Evolutionary conservation across 352 stramenopile genomes (phyloP).

Genomic region (Globisporangium emineosum): DNA sequence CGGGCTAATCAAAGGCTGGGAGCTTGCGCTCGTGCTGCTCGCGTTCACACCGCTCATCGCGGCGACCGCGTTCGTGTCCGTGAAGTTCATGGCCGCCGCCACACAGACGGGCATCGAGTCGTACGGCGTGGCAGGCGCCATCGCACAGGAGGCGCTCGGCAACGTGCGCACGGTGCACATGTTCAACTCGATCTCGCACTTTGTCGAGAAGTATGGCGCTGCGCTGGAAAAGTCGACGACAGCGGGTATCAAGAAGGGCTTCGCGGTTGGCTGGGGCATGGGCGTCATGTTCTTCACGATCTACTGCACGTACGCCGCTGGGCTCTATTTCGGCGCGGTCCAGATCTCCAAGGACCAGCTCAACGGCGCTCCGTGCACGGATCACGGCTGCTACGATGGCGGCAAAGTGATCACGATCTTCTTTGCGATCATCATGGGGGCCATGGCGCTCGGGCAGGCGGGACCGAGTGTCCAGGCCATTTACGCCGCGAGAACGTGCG

Average conservation of each 20-base stretch:
- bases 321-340: conserved; percentile 77
- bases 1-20: conserved; percentile 60
- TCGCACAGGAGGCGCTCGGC: conserved; percentile 65
- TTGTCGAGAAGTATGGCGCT: conserved; percentile 53
- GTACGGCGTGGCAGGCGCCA: conserved; percentile 58
- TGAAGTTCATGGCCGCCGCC: conserved; percentile 46
- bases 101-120: conserved; percentile 51
- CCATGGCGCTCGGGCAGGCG: conserved; percentile 70
- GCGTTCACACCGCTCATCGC: conserved; percentile 67
- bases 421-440: conserved; percentile 66
- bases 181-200: conserved; percentile 66
- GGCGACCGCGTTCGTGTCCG: conserved; percentile 44
- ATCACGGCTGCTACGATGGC: conserved; percentile 52
- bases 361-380: conserved; percentile 36
- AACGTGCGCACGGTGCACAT: conserved; percentile 78
- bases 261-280: conserved; percentile 55
- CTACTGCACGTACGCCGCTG: conserved; percentile 70
- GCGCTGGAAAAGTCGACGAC: conserved; percentile 40
- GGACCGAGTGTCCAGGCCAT: conserved; percentile 59
- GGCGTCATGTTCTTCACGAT: conserved; percentile 65
- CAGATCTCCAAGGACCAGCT: conserved; percentile 64
- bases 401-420: conserved; percentile 70
- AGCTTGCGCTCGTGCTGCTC: conserved; percentile 62
- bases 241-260: conserved; percentile 43
- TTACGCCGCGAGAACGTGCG: conserved; percentile 44